Evolutionary conservation across 2,329 filamentous ascomycete genomes (phyloP).

Genomic region (Beauveria sp.): DNA sequence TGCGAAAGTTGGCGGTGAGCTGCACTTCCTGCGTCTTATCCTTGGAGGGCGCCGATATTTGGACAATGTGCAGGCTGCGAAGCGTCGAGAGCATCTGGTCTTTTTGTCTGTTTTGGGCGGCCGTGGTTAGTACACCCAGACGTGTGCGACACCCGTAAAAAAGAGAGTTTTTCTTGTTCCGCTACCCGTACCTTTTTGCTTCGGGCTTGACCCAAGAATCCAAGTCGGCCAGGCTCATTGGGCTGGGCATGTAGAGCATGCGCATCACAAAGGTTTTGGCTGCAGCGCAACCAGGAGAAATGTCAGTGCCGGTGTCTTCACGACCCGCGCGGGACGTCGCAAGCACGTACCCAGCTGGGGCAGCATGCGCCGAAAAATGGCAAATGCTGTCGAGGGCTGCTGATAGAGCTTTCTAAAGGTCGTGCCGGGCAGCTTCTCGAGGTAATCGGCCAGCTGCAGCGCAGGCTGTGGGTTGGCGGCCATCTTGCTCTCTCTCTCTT

Average conservation of each 20-base stretch:
- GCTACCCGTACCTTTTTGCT: constrained; percentile 28
- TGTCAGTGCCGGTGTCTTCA: background rate
- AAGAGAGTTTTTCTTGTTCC: too few relatives aligned
- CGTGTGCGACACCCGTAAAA: background rate
- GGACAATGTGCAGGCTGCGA: constrained; percentile 78
- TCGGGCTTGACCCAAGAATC: constrained; percentile 76
- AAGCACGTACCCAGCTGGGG: constrained; percentile 66
- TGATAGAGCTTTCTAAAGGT: constrained; percentile 90
- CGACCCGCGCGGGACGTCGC: background rate
- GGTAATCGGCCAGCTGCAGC: constrained; percentile 72
- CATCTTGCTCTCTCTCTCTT: constrained; percentile 25
- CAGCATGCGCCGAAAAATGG: constrained; percentile 95
- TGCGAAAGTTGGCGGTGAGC: constrained; percentile 74
- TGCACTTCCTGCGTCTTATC: constrained; percentile 63
- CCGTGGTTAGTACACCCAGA: too few relatives aligned
- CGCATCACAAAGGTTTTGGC: constrained; percentile 96
- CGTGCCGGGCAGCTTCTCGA: constrained; percentile 82
- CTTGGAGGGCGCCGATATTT: constrained; percentile 52
- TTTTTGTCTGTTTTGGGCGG: constrained; percentile 50
- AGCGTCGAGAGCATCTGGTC: constrained; percentile 79
- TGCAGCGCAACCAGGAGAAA: constrained; percentile 22
- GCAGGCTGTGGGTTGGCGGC: constrained; percentile 39
- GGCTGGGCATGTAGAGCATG: constrained; percentile 80
- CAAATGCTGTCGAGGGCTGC: constrained; percentile 89
- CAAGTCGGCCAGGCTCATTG: constrained; percentile 71